phyloP scores from a whole-genome alignment of 1,284 basidiomycete genomes.

The Trametes hirsuta region DNA sequence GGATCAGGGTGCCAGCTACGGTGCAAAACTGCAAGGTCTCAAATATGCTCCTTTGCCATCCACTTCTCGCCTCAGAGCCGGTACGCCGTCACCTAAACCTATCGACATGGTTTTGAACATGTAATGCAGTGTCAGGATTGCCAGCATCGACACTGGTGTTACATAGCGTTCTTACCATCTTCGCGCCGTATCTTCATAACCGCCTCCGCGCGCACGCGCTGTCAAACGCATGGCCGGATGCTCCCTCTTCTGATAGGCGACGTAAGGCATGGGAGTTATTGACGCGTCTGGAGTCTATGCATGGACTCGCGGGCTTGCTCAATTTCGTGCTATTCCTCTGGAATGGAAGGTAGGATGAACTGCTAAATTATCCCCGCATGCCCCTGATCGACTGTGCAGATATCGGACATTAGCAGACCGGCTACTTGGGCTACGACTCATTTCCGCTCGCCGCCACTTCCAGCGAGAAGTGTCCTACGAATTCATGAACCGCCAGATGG shows the following conservation, averaged over 20 bases:
- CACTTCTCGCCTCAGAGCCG: not conserved
- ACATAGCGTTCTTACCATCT: conserved; percentile 76
- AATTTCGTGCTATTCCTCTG: conserved; percentile 88
- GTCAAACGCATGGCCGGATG: conserved; percentile 88
- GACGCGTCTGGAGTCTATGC: conserved; percentile 66
- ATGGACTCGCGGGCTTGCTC: conserved; percentile 62
- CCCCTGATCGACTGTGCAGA: conserved; percentile 42
- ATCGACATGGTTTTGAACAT: conserved; percentile 3
- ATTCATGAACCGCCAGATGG: conserved; percentile 99
- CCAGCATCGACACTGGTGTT: conserved; percentile 62
- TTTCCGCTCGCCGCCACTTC: conserved; percentile 73
- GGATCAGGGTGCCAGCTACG: conserved; percentile 85
- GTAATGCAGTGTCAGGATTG: conserved; percentile 57
- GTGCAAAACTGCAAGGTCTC: conserved; percentile 89
- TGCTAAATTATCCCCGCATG: not conserved
- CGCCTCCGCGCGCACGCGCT: conserved; percentile 79
- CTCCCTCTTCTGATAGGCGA: conserved; percentile 76
- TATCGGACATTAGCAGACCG: conserved; percentile 89
- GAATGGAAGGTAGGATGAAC: conserved; percentile 71
- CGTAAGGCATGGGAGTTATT: conserved; percentile 80
- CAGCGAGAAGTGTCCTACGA: conserved; percentile 94
- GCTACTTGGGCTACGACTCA: conserved; percentile 77
- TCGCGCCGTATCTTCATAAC: conserved; percentile 80
- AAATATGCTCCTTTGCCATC: conserved; percentile 44
- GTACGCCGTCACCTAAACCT: not conserved